A percentile compares a stretch with the other conserved stretches of the same genome.
These are phyloP conservation scores for Ostreobium quekettii DNA, from an alignment of 139 green algal genomes.

Conservation along the genomic window DNA sequence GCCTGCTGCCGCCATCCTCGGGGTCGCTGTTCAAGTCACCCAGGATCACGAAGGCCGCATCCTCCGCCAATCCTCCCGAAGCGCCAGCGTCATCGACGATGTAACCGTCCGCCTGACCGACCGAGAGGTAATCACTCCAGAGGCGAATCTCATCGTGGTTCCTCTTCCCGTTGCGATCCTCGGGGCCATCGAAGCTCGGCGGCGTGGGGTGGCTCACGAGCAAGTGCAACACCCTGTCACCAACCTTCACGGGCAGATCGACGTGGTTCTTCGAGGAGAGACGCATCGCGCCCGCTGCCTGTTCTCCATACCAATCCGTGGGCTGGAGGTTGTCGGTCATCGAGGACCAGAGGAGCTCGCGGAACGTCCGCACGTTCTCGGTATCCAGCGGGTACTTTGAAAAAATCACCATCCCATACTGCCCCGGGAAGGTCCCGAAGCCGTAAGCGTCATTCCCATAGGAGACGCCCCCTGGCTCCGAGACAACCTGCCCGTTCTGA, in stretches of 20 bases:
- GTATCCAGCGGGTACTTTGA: slow-evolving; percentile 14
- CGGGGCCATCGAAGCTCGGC: slow-evolving; percentile 17
- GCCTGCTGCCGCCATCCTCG: slow-evolving; percentile 4
- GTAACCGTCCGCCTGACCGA: not conserved
- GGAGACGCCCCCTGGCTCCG: too few species aligned
- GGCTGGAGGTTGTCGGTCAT: slow-evolving; percentile 13
- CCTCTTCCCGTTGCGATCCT: slow-evolving; percentile 15
- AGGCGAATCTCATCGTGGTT: slow-evolving; percentile 25
- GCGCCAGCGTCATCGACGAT: slow-evolving; percentile 17
- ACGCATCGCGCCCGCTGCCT: slow-evolving; percentile 7
- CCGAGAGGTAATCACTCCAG: slow-evolving; percentile 15
- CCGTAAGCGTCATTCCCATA: too few species aligned
- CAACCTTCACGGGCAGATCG: slow-evolving; percentile 15
- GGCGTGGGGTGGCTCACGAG: slow-evolving; percentile 22
- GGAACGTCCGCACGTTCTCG: slow-evolving; percentile 13
- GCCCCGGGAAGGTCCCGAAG: too few species aligned
- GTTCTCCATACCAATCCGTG: slow-evolving; percentile 18
- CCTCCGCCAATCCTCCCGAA: not conserved
- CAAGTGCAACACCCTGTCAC: slow-evolving; percentile 16
- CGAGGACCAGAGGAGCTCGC: slow-evolving; percentile 14
- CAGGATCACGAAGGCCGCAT: slow-evolving; percentile 19
- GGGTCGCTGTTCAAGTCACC: slow-evolving; percentile 22
- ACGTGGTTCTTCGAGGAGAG: slow-evolving; percentile 19
- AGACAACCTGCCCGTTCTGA: too few species aligned
- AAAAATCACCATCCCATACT: slow-evolving; percentile 25